Base-by-base conservation (phyloP, 2,329 filamentous ascomycete species). In the Ascosphaera aggregata region DNA sequence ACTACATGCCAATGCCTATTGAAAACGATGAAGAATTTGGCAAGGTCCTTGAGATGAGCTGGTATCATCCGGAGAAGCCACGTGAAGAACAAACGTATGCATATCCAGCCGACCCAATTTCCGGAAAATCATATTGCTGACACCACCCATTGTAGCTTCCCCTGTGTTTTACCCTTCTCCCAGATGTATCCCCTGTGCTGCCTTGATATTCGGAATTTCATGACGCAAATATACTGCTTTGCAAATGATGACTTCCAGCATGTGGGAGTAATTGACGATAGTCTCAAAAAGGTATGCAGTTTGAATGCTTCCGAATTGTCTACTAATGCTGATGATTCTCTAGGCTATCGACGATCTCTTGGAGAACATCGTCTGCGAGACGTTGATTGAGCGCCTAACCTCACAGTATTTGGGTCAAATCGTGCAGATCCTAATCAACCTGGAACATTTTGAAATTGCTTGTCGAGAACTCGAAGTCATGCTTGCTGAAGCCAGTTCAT, bases 1-100 rank as follows among this genome's bases (percentile, higher is more conserved):
- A 98, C 57, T 98, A 98, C 58, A 98, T 98, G 86, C 91, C 89
- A 2, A 95, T 98, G 89, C 80, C 82, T 1, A 92, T 95, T 54
- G 81, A 84, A 49, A 84, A 78, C 16, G 59, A 68, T 13, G 85
- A 93, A 49, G 85, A 95, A 51, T 95, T 92, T 52, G 81, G 91
- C 49, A 93, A 94, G 51, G 86, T 98, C 27, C 72, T 94, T 45
- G 89, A 84, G 44, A 84, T 95, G 43, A 92, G 80, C 59, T 98
- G 86, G 86, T 95, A 93, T 55, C 76, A 71, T 1, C 85, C 85
- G 34, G 82, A 92, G 22, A 82, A 80, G 48, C 62, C 74, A 15
- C 61, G 69, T 20, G 73, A 85, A 43, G 73, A 89, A 47, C 68
- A 93, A 49, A 74, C 67, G 69, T 85, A 66, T 46, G 70, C 62